Evolutionary conservation across 1,284 basidiomycete genomes (phyloP).

Genomic region (Exobasidium rhododendri): DNA sequence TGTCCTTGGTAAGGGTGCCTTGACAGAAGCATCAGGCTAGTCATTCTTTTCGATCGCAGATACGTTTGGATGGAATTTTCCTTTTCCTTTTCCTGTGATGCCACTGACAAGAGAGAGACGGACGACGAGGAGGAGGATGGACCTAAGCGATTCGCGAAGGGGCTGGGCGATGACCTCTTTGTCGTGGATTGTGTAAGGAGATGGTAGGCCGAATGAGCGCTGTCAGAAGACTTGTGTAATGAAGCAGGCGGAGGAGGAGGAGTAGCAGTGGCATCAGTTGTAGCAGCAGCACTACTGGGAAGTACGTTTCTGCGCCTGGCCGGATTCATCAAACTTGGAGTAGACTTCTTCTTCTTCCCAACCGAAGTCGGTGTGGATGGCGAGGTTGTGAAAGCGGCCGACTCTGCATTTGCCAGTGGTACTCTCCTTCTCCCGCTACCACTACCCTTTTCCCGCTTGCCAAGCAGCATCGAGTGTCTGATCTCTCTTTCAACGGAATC

Average conservation of each 20-base stretch:
- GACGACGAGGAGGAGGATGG: neutral
- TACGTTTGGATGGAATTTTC: conserved; percentile 2
- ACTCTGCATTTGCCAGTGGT: neutral
- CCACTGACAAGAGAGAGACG: neutral
- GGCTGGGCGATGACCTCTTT: neutral
- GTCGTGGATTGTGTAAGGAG: neutral
- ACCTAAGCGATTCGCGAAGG: neutral
- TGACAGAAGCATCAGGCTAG: conserved; percentile 73
- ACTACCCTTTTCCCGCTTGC: conserved; percentile 5
- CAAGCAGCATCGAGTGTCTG: conserved; percentile 7
- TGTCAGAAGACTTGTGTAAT: too few species aligned
- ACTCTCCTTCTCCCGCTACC: neutral
- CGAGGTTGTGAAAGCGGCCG: neutral
- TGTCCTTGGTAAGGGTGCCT: conserved; percentile 72
- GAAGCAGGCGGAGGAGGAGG: too few species aligned
- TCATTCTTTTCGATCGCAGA: conserved; percentile 59
- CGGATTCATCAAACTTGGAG: neutral
- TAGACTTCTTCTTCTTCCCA: neutral
- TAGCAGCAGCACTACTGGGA: neutral
- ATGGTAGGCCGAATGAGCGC: neutral
- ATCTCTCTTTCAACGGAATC: conserved; percentile 4
- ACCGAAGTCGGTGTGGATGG: conserved; percentile 7
- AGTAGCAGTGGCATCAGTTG: too few species aligned
- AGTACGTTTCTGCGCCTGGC: neutral
- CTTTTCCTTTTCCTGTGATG: neutral